Conservation (phyloP, 306 rosid species). For the Mimosa bimucronata region DNA sequence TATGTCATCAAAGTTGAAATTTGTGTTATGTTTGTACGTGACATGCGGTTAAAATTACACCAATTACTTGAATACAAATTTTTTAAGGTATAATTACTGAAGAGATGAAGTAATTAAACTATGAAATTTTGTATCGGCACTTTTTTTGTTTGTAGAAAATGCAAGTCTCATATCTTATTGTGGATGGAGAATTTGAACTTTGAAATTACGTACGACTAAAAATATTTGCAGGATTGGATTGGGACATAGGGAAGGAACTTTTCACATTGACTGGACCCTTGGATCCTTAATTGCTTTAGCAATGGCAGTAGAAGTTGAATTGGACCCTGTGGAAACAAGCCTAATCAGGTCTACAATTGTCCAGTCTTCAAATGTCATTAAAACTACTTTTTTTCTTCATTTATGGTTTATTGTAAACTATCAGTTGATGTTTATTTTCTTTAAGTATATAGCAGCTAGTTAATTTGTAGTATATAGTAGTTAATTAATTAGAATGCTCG, state of each 20-base stretch:
- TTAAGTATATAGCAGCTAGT: too few relatives aligned
- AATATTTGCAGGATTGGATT: slow-evolving; percentile 48
- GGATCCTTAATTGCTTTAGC: slow-evolving; percentile 55
- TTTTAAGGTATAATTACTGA: neutral
- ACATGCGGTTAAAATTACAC: neutral
- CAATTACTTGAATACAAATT: neutral
- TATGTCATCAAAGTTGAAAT: neutral
- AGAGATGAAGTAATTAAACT: slow-evolving; percentile 6
- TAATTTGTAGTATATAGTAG: too few relatives aligned
- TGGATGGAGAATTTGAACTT: slow-evolving; percentile 1
- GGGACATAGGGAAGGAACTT: slow-evolving; percentile 41
- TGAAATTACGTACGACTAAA: slow-evolving; percentile 2
- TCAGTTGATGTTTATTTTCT: too few relatives aligned
- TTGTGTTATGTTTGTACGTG: neutral
- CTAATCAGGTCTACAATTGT: too few relatives aligned
- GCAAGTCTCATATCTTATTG: neutral
- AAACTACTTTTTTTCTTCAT: too few relatives aligned
- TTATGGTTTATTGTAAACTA: too few relatives aligned
- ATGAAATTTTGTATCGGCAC: neutral
- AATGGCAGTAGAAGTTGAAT: slow-evolving; percentile 46
- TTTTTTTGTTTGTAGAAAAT: neutral
- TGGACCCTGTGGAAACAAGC: slow-evolving; percentile 44
- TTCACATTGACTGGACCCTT: slow-evolving; percentile 55
- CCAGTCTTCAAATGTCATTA: too few relatives aligned
- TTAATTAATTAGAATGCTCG: too few relatives aligned